phyloP scores from a whole-genome alignment of 2,329 filamentous ascomycete genomes.

The Gnomoniopsis sp. region DNA sequence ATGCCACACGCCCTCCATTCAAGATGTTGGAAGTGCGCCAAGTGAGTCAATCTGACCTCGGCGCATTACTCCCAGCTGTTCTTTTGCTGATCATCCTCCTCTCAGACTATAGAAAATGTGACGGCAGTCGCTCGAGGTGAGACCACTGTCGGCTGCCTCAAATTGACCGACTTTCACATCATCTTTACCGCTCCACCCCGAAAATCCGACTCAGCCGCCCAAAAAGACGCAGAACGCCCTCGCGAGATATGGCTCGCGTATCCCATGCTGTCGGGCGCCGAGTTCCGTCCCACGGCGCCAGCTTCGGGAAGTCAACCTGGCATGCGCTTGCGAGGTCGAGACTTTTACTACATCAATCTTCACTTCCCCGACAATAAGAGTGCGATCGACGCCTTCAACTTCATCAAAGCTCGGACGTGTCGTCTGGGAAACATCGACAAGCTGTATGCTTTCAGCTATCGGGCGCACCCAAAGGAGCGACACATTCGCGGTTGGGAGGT shows the following conservation, averaged over 20 bases:
- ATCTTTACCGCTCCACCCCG: slow-evolving; percentile 46
- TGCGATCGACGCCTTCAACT: slow-evolving; percentile 84
- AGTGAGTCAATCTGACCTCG: slow-evolving; percentile 8
- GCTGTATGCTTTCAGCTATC: slow-evolving; percentile 86
- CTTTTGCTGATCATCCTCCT: slow-evolving; percentile 1
- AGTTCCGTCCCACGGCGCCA: slow-evolving; percentile 69
- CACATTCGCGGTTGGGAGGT: slow-evolving; percentile 76
- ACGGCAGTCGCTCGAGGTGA: slow-evolving; percentile 59
- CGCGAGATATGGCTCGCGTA: slow-evolving; percentile 91
- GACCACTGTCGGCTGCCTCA: slow-evolving; percentile 53
- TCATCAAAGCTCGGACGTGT: slow-evolving; percentile 76
- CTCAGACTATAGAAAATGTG: slow-evolving; percentile 54
- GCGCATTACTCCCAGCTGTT: background rate
- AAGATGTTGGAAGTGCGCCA: slow-evolving; percentile 25
- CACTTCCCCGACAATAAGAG: slow-evolving; percentile 73
- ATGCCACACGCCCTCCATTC: slow-evolving; percentile 4
- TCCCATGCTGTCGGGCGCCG: slow-evolving; percentile 82
- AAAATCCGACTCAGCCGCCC: slow-evolving; percentile 16
- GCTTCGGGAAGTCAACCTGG: slow-evolving; percentile 70
- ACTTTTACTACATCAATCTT: slow-evolving; percentile 92
- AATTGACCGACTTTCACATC: slow-evolving; percentile 61
- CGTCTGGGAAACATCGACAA: slow-evolving; percentile 80
- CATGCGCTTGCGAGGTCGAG: slow-evolving; percentile 83
- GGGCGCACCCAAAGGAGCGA: slow-evolving; percentile 55
- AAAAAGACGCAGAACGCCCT: slow-evolving; percentile 21